phyloP scores from a whole-genome alignment of 2,329 filamentous ascomycete genomes.

The Alternaria alternata region DNA sequence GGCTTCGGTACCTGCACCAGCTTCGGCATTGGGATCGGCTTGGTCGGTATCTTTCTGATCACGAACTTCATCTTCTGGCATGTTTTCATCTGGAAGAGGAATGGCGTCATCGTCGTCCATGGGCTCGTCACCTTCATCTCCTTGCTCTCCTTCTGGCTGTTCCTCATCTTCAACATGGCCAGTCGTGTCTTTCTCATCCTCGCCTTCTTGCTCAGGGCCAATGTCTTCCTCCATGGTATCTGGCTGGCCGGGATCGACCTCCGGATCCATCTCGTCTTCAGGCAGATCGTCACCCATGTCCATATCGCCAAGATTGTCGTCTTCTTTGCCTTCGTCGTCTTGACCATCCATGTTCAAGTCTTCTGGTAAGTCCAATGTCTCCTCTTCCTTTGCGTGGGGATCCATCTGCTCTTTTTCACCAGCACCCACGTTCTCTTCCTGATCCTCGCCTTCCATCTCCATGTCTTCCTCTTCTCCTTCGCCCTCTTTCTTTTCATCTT shows the following conservation, averaged over 20 bases:
- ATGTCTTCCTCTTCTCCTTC: slow-evolving; percentile 63
- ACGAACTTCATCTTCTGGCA: slow-evolving; percentile 58
- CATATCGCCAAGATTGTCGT: slow-evolving; percentile 48
- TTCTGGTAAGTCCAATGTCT: slow-evolving; percentile 83
- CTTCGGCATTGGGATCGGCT: slow-evolving; percentile 64
- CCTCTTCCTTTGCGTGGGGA: slow-evolving; percentile 81
- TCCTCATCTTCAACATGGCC: slow-evolving; percentile 50
- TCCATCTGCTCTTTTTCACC: slow-evolving; percentile 73
- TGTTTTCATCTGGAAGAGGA: slow-evolving; percentile 58
- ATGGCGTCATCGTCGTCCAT: slow-evolving; percentile 52
- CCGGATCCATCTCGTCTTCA: slow-evolving; percentile 44
- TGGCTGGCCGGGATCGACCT: slow-evolving; percentile 40
- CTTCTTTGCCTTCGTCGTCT: slow-evolving; percentile 64
- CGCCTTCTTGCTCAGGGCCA: slow-evolving; percentile 42
- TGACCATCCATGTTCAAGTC: slow-evolving; percentile 84
- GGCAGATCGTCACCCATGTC: slow-evolving; percentile 48
- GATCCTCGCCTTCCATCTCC: slow-evolving; percentile 65
- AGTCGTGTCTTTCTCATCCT: slow-evolving; percentile 47
- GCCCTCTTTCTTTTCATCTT: slow-evolving; percentile 68
- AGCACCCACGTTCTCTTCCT: slow-evolving; percentile 68
- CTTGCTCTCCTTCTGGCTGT: slow-evolving; percentile 56
- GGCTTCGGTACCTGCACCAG: slow-evolving; percentile 70
- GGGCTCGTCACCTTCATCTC: slow-evolving; percentile 58
- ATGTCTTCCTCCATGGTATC: slow-evolving; percentile 47
- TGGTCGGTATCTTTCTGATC: slow-evolving; percentile 59